Base-by-base conservation (phyloP, 176 grass and related monocot species). In the Rhynchospora pubera region DNA sequence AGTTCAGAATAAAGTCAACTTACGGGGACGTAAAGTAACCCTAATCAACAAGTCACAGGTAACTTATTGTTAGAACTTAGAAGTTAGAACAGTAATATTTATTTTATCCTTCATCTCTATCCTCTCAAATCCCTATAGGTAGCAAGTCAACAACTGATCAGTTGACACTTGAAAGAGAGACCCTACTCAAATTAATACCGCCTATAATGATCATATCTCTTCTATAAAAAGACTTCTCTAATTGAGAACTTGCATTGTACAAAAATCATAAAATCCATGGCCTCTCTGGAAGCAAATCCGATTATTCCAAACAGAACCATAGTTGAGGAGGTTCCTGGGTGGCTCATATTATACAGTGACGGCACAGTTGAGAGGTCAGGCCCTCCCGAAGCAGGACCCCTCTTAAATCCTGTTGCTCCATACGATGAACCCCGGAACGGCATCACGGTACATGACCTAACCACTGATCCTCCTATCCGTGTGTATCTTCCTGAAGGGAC, bases 371-470 rank as follows among this genome's bases (percentile, higher is more conserved):
- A 87, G 67, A 82, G 82, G 9, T 72, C 75, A 0, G 82, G 55
- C 3, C 84, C 84, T 0, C 84, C 62, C 4, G 84, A 69, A 7
- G 88, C 73, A 0, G 72, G 78, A 47, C 34, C 82, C 0, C 74
- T 87, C 76, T 77, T 83, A 8, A 75, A 12, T 16, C 24, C 53
- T 7, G 78, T 90, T 43, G 55, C 52, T 0, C 89, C 85, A 1
- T 87, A 90, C 28, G 10, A 39, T 1, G 9, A 73, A 9, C 89
- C 89, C 14, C 82, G 55, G 1, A 79, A 57, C 22, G 85, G 89
- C 62, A 69, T 90, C 7, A 85, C 85, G 8, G 85, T 90, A 14
- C 89, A 85, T 24, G 89, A 90, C 85, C 3, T 90, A 18, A 0
- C 66, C 15, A 82, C 82, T 0, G 2, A n/a, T 15, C 69, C 55